These are phyloP conservation scores for Tetrapisispora namnaoensis DNA, from an alignment of 805 yeast genomes.

Conservation along the genomic window DNA sequence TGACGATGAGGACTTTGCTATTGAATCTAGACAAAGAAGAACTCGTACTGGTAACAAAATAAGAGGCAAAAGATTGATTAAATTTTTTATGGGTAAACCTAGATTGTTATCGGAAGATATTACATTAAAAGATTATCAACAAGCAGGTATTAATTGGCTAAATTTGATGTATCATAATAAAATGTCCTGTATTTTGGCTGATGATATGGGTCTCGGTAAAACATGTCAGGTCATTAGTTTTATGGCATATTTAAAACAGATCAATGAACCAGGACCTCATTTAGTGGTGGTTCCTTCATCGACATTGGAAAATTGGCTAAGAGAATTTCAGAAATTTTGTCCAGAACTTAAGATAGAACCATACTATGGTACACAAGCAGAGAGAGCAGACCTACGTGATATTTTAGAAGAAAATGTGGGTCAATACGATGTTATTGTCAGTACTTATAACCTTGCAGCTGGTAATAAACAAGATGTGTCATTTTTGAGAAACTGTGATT, in stretches of 20 bases:
- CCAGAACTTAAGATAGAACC: slow-evolving; percentile 80
- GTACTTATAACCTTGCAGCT: slow-evolving; percentile 87
- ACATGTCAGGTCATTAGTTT: slow-evolving; percentile 94
- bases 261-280: slow-evolving; percentile 62
- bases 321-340: slow-evolving; percentile 86
- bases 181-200: slow-evolving; percentile 89
- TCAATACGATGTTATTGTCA: slow-evolving; percentile 78
- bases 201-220: slow-evolving; percentile 97
- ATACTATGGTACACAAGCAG: slow-evolving; percentile 81
- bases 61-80: slow-evolving; percentile 13
- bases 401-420: slow-evolving; percentile 44
- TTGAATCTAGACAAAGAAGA: slow-evolving; percentile 19
- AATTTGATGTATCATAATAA: slow-evolving; percentile 64
- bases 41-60: slow-evolving; percentile 6
- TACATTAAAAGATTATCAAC: slow-evolving; percentile 79
- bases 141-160: slow-evolving; percentile 96
- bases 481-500: slow-evolving; percentile 62
- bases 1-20: slow-evolving; percentile 9
- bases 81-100: slow-evolving; percentile 67
- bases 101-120: slow-evolving; percentile 49
- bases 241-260: slow-evolving; percentile 70
- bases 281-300: slow-evolving; percentile 93
- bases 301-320: slow-evolving; percentile 92
- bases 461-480: slow-evolving; percentile 75
- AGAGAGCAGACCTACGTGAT: slow-evolving; percentile 75